Conservation (phyloP, 2,329 filamentous ascomycete genomes). For the Penicillium verrucosum region DNA sequence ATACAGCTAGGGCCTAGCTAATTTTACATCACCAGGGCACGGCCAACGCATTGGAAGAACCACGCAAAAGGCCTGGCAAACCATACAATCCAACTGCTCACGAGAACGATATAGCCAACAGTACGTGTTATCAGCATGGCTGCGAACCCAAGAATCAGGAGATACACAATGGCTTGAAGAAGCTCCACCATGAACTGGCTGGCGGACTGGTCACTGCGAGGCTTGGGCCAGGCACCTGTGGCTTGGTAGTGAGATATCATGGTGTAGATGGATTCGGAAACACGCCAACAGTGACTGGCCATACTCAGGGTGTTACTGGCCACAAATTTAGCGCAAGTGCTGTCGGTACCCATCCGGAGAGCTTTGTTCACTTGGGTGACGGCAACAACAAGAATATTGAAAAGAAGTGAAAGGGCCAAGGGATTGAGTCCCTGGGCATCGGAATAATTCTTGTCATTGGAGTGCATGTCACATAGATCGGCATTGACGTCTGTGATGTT, state of each 20-base stretch:
- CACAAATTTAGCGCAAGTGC: conserved; percentile 24
- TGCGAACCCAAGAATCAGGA: conserved; percentile 33
- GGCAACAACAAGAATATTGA: conserved; percentile 31
- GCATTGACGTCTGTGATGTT: conserved; percentile 22
- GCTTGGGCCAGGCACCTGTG: conserved; percentile 31
- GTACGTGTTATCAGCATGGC: conserved; percentile 31
- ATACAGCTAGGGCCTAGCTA: neutral
- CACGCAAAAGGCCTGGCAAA: conserved; percentile 34
- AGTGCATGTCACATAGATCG: conserved; percentile 17
- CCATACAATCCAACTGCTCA: conserved; percentile 39
- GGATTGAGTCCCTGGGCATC: conserved; percentile 17
- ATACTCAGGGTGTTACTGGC: conserved; percentile 29
- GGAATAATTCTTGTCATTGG: conserved; percentile 10
- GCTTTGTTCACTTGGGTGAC: conserved; percentile 27
- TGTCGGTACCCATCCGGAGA: conserved; percentile 21
- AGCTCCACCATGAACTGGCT: conserved; percentile 30
- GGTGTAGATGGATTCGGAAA: conserved; percentile 25
- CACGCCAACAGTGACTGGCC: conserved; percentile 31
- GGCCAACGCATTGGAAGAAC: conserved; percentile 28
- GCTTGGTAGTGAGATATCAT: conserved; percentile 31
- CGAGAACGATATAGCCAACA: conserved; percentile 32
- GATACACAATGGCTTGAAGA: conserved; percentile 33
- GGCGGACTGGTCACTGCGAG: conserved; percentile 28
- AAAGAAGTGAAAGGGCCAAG: conserved; percentile 28
- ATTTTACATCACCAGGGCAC: conserved; percentile 25